Conservation (phyloP, 164 flowering plant species). For the Berberis vulgaris region DNA sequence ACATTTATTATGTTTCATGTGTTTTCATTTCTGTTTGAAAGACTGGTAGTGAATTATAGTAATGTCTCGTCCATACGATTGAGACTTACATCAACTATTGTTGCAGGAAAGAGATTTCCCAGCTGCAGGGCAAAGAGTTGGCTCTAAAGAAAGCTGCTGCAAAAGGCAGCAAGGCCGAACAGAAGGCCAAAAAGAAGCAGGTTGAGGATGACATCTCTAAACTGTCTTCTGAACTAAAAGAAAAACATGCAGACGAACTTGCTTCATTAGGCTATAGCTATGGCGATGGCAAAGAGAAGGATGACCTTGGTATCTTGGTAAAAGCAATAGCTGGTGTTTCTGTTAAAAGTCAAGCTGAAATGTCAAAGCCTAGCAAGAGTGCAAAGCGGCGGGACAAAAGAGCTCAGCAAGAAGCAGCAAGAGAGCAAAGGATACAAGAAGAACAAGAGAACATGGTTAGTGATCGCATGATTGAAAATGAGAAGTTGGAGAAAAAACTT, state of each 20-base stretch:
- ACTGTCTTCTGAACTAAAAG: slow-evolving; percentile 65
- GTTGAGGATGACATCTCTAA: slow-evolving; percentile 80
- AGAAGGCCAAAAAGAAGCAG: slow-evolving; percentile 90
- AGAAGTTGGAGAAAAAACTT: slow-evolving; percentile 66
- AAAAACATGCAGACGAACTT: slow-evolving; percentile 72
- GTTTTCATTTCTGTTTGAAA: no score
- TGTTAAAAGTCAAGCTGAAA: slow-evolving; percentile 18
- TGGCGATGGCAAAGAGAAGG: slow-evolving; percentile 24
- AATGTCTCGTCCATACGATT: no score
- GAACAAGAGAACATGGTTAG: slow-evolving; percentile 70
- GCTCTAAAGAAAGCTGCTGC: slow-evolving; percentile 80
- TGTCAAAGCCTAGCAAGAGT: slow-evolving; percentile 68
- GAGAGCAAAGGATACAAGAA: slow-evolving; percentile 81
- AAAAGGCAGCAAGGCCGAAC: slow-evolving; percentile 97
- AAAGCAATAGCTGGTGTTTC: slow-evolving; percentile 71
- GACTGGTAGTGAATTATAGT: no score
- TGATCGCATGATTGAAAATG: slow-evolving; percentile 18
- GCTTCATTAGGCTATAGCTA: slow-evolving; percentile 58
- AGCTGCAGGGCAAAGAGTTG: slow-evolving; percentile 72
- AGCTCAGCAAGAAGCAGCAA: slow-evolving; percentile 86
- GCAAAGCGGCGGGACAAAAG: slow-evolving; percentile 65
- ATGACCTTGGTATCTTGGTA: slow-evolving; percentile 51
- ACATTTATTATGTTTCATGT: no score
- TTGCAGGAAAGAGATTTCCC: slow-evolving; percentile 65
- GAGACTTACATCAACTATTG: no score